A percentile compares a stretch with the other conserved stretches of the same genome.
Conservation (phyloP, 352 stramenopile genomes). For the Globisporangium barbulae region DNA sequence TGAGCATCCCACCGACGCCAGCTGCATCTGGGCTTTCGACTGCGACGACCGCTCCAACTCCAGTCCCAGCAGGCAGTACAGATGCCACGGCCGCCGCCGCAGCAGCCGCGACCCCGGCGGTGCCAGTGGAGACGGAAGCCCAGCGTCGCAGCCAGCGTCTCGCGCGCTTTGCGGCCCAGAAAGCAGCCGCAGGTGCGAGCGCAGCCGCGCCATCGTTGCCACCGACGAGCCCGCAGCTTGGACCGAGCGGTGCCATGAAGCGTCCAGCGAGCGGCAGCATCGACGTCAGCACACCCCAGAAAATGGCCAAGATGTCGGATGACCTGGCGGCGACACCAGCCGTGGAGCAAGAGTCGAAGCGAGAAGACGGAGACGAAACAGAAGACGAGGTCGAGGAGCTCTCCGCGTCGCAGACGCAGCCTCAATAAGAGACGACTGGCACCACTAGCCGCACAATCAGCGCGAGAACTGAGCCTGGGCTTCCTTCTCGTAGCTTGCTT, state of each 20-base stretch:
- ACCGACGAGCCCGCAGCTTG: constrained; percentile 8
- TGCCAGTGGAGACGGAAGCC: constrained; percentile 23
- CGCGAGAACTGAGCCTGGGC: too few species aligned
- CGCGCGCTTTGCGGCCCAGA: constrained; percentile 31
- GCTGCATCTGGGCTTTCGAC: not conserved
- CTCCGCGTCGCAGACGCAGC: constrained; percentile 1
- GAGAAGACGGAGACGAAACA: not conserved
- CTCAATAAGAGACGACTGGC: constrained; percentile 1
- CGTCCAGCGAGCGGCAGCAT: constrained; percentile 29
- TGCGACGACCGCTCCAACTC: not conserved
- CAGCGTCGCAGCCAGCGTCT: constrained; percentile 49
- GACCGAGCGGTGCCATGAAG: constrained; percentile 26
- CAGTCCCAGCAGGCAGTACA: not conserved
- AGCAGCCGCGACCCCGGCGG: not conserved
- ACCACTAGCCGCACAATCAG: constrained; percentile 12
- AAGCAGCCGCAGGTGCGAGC: not conserved
- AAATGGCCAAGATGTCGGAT: constrained; percentile 41
- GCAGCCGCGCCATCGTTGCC: constrained; percentile 10
- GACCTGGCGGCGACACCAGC: constrained; percentile 6
- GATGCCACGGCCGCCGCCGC: too few species aligned
- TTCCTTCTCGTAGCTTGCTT: too few species aligned
- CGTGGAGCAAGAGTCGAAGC: not conserved
- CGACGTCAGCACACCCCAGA: constrained; percentile 29
- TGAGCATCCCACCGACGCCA: not conserved
- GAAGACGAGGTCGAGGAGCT: not conserved